Evolutionary conservation across 2,329 filamentous ascomycete genomes (phyloP), one percentile per base, ranked within the genome.

Genomic region (Akanthomyces lecanii): DNA sequence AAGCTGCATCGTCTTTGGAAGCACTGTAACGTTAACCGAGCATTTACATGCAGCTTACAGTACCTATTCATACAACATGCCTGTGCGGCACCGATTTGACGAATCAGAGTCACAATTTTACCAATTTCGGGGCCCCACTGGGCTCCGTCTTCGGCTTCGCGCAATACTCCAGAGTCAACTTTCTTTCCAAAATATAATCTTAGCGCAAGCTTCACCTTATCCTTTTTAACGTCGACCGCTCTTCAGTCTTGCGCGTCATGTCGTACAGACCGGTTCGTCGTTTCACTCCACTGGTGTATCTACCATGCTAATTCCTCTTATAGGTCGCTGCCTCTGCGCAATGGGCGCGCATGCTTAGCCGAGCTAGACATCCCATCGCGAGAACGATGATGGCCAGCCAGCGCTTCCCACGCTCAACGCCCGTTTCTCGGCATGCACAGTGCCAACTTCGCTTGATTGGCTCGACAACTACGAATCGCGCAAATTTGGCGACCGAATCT

Each of bases 201-300:
- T 21, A 23, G 33, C 33, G 33, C 33, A 21, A 45, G 36, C 28
- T 57, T 45, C 28, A 38, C 11, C 23, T 23, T 36, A 54, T 47
- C n/a, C 8, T 45, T 30, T 36, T 47, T 23, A 5, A 47, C 5
- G 10, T 6, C 25, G 25, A 57, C n/a, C 28, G 2, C 33, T 25
- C 4, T 33, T 18, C 12, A 47, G 42, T 36, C 42, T 48, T 57
- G 56, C 45, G 30, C 45, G 42, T 40, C 33, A 59, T 59, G 56
- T 59, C 56, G 45, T 59, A 59, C 56, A 48, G 56, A 51, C 44
- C 56, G 33, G 56, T 59, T 51, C 33, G 56, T 59, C 28, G 10
- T 21, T n/a, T 6, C 21, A 11, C 6, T 16, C 11, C 2, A 6
- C 14, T 12, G 18, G 1, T 5, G 33, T 5, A 5, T 3, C n/a